Evolutionary conservation across 1,284 basidiomycete species (phyloP).

Genomic region (Pyrrhoderma noxium): DNA sequence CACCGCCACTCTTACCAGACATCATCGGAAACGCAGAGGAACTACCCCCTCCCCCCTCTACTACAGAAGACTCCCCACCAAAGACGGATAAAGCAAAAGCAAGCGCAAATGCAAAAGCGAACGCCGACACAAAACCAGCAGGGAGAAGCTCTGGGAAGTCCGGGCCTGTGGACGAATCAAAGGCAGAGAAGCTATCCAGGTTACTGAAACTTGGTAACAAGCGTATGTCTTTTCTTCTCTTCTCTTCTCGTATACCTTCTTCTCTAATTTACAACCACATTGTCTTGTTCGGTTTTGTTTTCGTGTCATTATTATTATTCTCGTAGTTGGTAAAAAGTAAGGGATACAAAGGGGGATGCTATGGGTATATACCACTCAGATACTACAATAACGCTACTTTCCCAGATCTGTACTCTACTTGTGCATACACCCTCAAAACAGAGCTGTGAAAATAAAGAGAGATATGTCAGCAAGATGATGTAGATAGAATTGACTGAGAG

Average conservation of each 20-base stretch:
- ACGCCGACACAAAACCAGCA: too few species aligned
- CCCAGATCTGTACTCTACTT: too few species aligned
- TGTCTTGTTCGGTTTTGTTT: too few species aligned
- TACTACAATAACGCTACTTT: too few species aligned
- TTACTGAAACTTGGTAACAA: constrained; percentile 60
- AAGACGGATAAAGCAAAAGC: constrained; percentile 17
- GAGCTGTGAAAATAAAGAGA: too few species aligned
- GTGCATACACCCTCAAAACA: too few species aligned
- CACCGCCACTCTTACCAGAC: constrained; percentile 58
- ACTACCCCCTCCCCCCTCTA: constrained; percentile 41
- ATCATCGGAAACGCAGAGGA: constrained; percentile 57
- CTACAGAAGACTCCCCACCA: constrained; percentile 1
- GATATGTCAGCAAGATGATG: neutral
- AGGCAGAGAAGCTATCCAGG: constrained; percentile 62
- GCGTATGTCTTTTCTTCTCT: constrained; percentile 23
- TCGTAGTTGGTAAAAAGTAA: too few species aligned
- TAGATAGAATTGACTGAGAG: neutral
- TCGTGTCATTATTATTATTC: too few species aligned
- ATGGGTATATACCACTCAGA: too few species aligned
- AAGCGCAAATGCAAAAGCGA: constrained; percentile 23
- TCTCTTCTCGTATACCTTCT: constrained; percentile 5
- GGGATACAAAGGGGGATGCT: too few species aligned
- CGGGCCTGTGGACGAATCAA: neutral
- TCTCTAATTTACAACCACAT: too few species aligned
- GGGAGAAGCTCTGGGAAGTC: too few species aligned